Evolutionary conservation across 192 early-diverging fungal genomes (phyloP).

Genomic region (Neocallimastix lanati): DNA sequence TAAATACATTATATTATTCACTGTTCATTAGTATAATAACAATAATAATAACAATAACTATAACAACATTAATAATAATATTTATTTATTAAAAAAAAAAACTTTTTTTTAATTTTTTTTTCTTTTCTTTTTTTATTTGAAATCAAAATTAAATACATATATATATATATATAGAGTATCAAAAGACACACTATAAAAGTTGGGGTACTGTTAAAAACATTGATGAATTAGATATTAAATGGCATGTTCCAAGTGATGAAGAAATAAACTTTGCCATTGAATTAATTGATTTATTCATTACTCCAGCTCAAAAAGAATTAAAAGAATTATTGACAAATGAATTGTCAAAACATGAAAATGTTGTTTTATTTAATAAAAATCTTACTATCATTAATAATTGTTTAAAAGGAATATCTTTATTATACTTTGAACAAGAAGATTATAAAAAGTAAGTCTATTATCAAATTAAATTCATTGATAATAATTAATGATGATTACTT

Average conservation of each 20-base stretch:
- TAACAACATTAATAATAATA: too few relatives aligned
- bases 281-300: conserved; percentile 31
- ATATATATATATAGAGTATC: background rate
- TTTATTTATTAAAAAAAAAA: too few relatives aligned
- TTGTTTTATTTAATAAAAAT: conserved; percentile 30
- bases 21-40: too few relatives aligned
- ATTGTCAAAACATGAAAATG: conserved; percentile 9
- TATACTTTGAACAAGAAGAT: conserved; percentile 33
- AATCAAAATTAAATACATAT: too few relatives aligned
- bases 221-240: conserved; percentile 35
- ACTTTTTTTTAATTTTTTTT: too few relatives aligned
- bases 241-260: conserved; percentile 53
- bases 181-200: conserved; percentile 36
- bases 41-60: too few relatives aligned
- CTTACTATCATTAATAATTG: conserved; percentile 26
- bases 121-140: too few relatives aligned
- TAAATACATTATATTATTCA: too few relatives aligned
- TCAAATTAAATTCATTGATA: too few relatives aligned
- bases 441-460: conserved; percentile 1
- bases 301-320: conserved; percentile 14
- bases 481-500: too few relatives aligned
- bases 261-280: conserved; percentile 52
- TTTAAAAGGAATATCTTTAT: conserved; percentile 24
- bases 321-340: conserved; percentile 17
- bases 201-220: conserved; percentile 53